Evolutionary conservation across 176 grass and related monocot species (phyloP).

Genomic region (Carex parvula): DNA sequence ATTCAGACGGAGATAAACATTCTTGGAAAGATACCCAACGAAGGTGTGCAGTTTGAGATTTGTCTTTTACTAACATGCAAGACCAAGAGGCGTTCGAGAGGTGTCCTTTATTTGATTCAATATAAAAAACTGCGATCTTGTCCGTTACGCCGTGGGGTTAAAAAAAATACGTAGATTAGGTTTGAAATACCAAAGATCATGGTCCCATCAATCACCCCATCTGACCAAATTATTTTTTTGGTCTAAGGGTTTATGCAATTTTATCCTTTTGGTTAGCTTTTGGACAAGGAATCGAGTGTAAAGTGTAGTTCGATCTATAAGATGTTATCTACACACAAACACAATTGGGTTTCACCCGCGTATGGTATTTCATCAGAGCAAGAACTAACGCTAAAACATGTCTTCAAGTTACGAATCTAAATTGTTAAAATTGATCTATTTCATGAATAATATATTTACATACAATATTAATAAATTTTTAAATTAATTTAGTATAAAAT

Average conservation of each 20-base stretch:
- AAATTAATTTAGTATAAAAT: too few relatives aligned
- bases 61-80: conserved; percentile 31
- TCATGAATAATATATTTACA: too few relatives aligned
- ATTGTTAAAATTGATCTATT: too few relatives aligned
- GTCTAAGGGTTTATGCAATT: not conserved
- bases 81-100: not conserved
- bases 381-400: not conserved
- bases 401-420: too few relatives aligned
- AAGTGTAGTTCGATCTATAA: not conserved
- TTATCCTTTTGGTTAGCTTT: too few relatives aligned
- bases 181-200: not conserved
- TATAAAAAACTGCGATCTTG: conserved; percentile 12
- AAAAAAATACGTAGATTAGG: conserved; percentile 15
- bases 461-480: too few relatives aligned
- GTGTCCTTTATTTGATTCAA: not conserved
- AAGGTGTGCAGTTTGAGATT: conserved; percentile 20
- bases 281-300: too few relatives aligned
- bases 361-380: not conserved
- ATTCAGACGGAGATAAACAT: not conserved
- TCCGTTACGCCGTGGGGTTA: not conserved
- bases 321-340: too few relatives aligned
- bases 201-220: conserved; percentile 7
- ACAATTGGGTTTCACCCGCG: not conserved
- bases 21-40: conserved; percentile 21
- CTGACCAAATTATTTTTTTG: not conserved